These are phyloP conservation scores for Lentinula sp. DNA, from an alignment of 768 basidiomycete genomes.

Conservation along the genomic window DNA sequence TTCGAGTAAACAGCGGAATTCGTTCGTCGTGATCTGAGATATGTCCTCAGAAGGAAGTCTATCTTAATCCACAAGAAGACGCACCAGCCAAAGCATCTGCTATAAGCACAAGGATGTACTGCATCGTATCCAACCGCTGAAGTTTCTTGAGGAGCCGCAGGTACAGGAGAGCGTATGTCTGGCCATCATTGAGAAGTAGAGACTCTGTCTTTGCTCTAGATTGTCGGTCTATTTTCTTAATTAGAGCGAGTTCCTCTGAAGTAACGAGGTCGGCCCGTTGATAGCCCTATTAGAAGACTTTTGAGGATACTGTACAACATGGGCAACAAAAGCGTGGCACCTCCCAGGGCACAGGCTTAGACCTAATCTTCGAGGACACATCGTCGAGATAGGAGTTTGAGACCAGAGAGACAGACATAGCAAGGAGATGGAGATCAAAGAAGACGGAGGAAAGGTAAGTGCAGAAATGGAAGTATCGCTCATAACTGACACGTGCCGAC, in stretches of 20 bases:
- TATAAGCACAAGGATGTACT: constrained; percentile 79
- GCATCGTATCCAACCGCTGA: constrained; percentile 81
- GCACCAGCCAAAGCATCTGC: constrained; percentile 82
- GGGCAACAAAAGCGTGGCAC: constrained; percentile 29
- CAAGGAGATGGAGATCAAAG: neutral
- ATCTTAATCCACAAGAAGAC: constrained; percentile 13
- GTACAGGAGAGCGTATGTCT: constrained; percentile 81
- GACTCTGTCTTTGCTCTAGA: constrained; percentile 69
- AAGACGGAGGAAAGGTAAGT: neutral
- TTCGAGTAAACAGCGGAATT: constrained; percentile 64
- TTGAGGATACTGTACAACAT: neutral
- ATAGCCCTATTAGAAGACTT: constrained; percentile 60
- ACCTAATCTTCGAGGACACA: constrained; percentile 77
- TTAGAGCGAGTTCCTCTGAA: constrained; percentile 75
- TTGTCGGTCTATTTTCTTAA: constrained; percentile 89
- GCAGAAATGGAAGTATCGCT: neutral
- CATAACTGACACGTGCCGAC: neutral
- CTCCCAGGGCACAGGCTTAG: constrained; percentile 96
- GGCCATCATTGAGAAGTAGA: constrained; percentile 75
- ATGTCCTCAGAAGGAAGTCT: neutral
- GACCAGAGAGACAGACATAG: constrained; percentile 73
- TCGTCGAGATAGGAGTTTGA: constrained; percentile 85
- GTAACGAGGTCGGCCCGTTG: constrained; percentile 91
- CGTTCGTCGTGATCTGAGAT: constrained; percentile 80
- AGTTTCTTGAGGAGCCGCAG: constrained; percentile 83